Evolutionary conservation across 148 eudicot genomes (phyloP).

Genomic region (Dysphania ambrosioides): DNA sequence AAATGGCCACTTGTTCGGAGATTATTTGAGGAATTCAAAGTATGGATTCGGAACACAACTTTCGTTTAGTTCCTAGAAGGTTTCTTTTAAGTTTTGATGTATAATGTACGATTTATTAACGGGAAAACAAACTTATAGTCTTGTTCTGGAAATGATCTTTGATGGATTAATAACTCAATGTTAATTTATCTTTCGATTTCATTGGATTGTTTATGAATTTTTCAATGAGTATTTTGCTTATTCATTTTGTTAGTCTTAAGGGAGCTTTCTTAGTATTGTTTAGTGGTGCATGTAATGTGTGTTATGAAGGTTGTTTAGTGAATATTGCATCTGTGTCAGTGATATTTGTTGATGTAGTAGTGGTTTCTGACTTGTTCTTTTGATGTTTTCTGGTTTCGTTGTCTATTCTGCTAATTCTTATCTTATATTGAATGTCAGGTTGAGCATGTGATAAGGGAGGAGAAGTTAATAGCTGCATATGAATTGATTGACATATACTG

Average conservation of each 20-base stretch:
- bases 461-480: slow-evolving; percentile 83
- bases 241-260: too few species aligned
- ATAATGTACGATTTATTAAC: background rate
- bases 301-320: background rate
- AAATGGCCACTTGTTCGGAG: background rate
- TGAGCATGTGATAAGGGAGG: slow-evolving; percentile 92
- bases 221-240: background rate
- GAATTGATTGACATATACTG: slow-evolving; percentile 83
- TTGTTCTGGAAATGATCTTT: background rate
- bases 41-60: too few species aligned
- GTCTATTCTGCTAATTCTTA: background rate
- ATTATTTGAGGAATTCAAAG: background rate
- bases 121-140: too few species aligned
- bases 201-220: too few species aligned
- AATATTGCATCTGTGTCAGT: background rate
- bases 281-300: too few species aligned
- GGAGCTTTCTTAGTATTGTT: too few species aligned
- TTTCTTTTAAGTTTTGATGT: background rate
- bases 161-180: background rate
- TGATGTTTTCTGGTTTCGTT: background rate
- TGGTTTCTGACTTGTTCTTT: slow-evolving; percentile 4
- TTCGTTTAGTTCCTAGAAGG: background rate
- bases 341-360: too few species aligned
- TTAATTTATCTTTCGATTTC: background rate
- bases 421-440: slow-evolving; percentile 48